These are phyloP conservation scores for Petrea volubilis DNA, from an alignment of 257 asterid species.

Conservation along the genomic window DNA sequence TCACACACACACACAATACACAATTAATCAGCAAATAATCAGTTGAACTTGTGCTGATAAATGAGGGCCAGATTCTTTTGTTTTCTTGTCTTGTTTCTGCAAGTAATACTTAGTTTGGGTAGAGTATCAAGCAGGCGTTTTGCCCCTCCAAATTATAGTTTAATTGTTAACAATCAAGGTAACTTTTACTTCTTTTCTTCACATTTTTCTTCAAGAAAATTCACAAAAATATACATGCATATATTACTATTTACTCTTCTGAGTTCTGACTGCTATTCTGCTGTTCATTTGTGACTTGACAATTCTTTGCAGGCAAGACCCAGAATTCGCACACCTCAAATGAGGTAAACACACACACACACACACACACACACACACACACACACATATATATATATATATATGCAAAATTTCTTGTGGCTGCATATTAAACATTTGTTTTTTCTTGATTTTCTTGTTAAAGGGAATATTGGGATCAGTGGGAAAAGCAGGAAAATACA, in stretches of 20 bases:
- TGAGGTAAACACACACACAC: constrained; percentile 25
- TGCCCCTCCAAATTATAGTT: constrained; percentile 29
- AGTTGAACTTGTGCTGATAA: constrained; percentile 22
- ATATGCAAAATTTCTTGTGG: background rate
- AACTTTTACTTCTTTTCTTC: background rate
- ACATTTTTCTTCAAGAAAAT: background rate
- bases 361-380: background rate
- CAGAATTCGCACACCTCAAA: constrained; percentile 21
- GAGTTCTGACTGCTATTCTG: too few relatives aligned
- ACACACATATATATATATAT: too few relatives aligned
- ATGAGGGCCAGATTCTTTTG: constrained; percentile 40
- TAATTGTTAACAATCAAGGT: constrained; percentile 24
- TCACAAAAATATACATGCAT: too few relatives aligned
- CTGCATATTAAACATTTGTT: background rate
- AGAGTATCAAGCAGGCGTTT: constrained; percentile 42
- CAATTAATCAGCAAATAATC: constrained; percentile 25
- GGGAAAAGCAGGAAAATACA: constrained; percentile 3
- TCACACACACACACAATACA: background rate
- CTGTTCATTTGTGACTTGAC: background rate
- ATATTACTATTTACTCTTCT: too few relatives aligned
- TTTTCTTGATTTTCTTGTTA: background rate
- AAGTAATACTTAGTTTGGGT: constrained; percentile 32
- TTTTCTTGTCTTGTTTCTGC: constrained; percentile 33
- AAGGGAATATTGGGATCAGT: constrained; percentile 1
- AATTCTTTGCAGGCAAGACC: constrained; percentile 14